Evolutionary conservation across 179 eudicot genomes (phyloP), one percentile per base, ranked within the genome.

Genomic region (Silene coronaria): DNA sequence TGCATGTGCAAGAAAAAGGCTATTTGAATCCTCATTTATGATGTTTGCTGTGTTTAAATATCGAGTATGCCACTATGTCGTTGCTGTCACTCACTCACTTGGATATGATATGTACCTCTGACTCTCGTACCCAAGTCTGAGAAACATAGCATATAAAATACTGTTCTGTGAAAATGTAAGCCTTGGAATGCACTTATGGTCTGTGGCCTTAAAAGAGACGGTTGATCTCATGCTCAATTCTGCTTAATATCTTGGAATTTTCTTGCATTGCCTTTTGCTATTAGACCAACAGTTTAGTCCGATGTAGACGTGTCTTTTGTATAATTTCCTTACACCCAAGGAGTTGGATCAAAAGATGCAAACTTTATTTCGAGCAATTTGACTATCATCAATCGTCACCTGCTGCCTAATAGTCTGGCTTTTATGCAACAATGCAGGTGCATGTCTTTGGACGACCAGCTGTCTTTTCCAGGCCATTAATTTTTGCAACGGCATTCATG

Each of bases 401-500:
- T 32, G 28, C 13, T 4, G 5, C 23, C 34, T 70, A 71, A 71
- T 23, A 70, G 69, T 72, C 58, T 70, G 30, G 13, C 76, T 53
- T 70, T 32, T 61, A 26, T 61, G 22, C 66, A 76, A 82, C 73
- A 84, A 77, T 83, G 67, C 92, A 95, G 99, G 90, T 87, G 68
- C 85, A 84, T 79, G 95, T 92, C 27, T 92, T 77, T 77, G 85
- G 89, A 82, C 85, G 95, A 79, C 88, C 95, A 63, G 91, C 90
- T 72, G 78, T 88, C 82, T 82, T 95, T 60, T 84, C 99, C 62
- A 86, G 89, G 85, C 88, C 99, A 23, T 66, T 95, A 85, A 86
- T 95, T 30, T 95, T 95, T 78, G 99, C 99, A 45, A 95, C 99
- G 66, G 97, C 95, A 73, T 95, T 95, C 79, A 95, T 95, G 99